Evolutionary conservation across 805 yeast species (phyloP), one percentile per base, ranked within the genome.

Genomic region (Scheffersomyces coipomensis): DNA sequence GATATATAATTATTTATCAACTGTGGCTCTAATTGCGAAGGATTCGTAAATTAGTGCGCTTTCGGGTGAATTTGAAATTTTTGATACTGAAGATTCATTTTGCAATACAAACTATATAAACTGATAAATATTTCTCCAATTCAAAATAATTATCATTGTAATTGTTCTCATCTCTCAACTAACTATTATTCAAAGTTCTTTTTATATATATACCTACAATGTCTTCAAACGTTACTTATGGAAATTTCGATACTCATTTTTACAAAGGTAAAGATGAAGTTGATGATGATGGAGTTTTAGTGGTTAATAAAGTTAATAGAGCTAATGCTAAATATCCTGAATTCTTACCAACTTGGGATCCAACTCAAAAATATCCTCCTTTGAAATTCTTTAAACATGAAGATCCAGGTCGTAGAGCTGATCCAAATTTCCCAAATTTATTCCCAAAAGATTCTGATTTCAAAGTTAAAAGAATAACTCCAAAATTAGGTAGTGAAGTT

Each of bases 381-480:
- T 66, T 75, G 47, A 70, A 73, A 48, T 76, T 76, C 40, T 80
- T 78, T 62, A 78, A 76, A 53, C 74, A 66, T 53, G 58, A 59
- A 22, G 90, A 84, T 51, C 79, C 82, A n/a, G 89, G 83, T n/a
- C 58, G 66, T 21, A 66, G 74, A 39, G 89, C 84, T n/a, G 84
- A 83, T 53, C 75, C 79, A n/a, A 45, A 59, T 2, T 70, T 78
- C 39, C 68, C 71, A 18, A 74, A 71, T 49, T 66, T 83, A 40
- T 73, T 81, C 48, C 76, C 77, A 12, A 39, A 57, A 37, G 44
- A 35, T 46, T 5, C 12, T 17, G 49, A 39, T 44, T 50, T 49
- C 18, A 43, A 55, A 18, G 55, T 55, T 34, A 75, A 73, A 46
- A 58, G 52, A 37, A 57, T 85, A 27, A 78, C 87, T 1, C 91